Evolutionary conservation across 768 basidiomycete genomes (phyloP).

Genomic region (Suillus paluster): DNA sequence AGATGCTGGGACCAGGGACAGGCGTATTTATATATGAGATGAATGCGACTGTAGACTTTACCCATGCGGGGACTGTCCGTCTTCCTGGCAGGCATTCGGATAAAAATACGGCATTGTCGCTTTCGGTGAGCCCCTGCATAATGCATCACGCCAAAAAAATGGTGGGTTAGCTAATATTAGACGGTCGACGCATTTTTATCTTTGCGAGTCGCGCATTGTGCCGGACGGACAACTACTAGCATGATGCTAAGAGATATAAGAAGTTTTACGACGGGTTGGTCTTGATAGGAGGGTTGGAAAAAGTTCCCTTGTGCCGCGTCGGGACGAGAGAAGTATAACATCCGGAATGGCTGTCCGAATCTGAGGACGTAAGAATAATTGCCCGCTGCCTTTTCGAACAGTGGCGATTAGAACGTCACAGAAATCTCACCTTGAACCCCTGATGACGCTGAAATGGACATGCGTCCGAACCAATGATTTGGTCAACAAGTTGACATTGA

Average conservation of each 20-base stretch:
- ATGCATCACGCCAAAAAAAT: not conserved
- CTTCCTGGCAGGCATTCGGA: not conserved
- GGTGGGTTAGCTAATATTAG: not conserved
- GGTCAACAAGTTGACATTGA: not conserved
- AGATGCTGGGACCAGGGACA: not conserved
- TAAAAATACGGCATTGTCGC: not conserved
- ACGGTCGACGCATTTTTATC: not conserved
- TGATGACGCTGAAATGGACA: not conserved
- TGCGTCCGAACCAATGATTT: not conserved
- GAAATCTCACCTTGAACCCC: not conserved
- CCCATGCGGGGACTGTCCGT: no score
- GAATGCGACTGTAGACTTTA: not conserved
- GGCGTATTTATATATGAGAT: not conserved
- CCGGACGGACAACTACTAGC: not conserved
- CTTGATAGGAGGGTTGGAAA: not conserved
- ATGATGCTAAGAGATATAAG: not conserved
- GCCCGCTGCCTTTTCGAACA: not conserved
- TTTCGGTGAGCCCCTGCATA: no score
- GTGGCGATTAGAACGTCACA: not conserved
- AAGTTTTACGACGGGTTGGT: not conserved
- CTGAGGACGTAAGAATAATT: not conserved
- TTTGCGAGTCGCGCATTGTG: not conserved
- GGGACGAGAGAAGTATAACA: not conserved
- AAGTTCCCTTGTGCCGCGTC: not conserved
- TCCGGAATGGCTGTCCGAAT: not conserved